phyloP scores from a whole-genome alignment of 352 stramenopile species.

The Pythium folliculosum region DNA sequence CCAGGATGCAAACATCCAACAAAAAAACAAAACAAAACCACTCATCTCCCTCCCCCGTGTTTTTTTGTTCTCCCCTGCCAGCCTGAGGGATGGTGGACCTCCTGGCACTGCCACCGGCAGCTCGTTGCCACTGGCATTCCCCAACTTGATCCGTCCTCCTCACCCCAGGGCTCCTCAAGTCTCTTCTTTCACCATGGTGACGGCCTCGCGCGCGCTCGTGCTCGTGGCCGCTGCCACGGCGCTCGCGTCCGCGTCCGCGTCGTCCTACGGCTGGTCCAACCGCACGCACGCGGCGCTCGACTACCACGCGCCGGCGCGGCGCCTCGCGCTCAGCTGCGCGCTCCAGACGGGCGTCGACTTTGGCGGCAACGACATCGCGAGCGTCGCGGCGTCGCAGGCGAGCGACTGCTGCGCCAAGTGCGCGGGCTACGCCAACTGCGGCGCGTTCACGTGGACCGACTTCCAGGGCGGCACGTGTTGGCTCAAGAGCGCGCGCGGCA shows the following conservation, averaged over 20 bases:
- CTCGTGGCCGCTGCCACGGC: neutral
- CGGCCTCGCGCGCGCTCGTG: neutral
- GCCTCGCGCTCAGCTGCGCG: constrained; percentile 11
- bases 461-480: constrained; percentile 53
- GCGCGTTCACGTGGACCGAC: constrained; percentile 40
- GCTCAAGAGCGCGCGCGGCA: constrained; percentile 36
- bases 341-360: constrained; percentile 10
- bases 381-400: neutral
- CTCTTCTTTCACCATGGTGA: neutral
- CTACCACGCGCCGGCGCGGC: constrained; percentile 4
- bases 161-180: neutral
- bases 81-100: too few species aligned
- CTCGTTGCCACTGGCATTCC: neutral
- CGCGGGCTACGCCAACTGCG: neutral
- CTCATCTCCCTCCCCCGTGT: neutral
- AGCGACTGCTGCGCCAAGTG: constrained; percentile 8
- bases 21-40: neutral
- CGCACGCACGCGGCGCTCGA: neutral
- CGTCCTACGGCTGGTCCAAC: constrained; percentile 5
- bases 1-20: too few species aligned
- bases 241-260: neutral
- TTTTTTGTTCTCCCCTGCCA: neutral
- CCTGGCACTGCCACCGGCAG: neutral
- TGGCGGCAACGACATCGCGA: constrained; percentile 9
- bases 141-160: neutral